phyloP scores from a whole-genome alignment of 2,329 filamentous ascomycete genomes.

The Fusarium denticulatum region DNA sequence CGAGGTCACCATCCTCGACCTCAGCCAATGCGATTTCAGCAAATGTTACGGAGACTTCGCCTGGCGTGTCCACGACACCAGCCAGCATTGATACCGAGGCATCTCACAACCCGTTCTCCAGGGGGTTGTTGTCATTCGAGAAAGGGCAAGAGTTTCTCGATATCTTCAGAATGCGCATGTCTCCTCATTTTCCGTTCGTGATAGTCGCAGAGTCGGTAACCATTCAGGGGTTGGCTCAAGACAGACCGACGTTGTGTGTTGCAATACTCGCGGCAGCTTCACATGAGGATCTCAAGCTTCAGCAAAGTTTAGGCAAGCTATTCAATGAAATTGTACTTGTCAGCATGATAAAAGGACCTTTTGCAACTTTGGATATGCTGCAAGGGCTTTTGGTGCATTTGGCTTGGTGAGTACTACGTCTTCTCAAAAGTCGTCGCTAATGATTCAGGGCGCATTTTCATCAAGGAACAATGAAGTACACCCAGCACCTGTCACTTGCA shows the following conservation, averaged over 20 bases:
- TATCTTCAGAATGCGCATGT: conserved; percentile 39
- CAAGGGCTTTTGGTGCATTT: conserved; percentile 46
- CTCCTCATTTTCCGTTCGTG: conserved; percentile 46
- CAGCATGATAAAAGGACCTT: conserved; percentile 37
- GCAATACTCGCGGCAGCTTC: conserved; percentile 44
- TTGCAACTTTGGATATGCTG: conserved; percentile 44
- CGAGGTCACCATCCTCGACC: conserved; percentile 25
- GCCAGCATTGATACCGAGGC: conserved; percentile 26
- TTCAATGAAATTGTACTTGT: conserved; percentile 44
- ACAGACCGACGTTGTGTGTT: conserved; percentile 42
- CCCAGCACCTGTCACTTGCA: conserved; percentile 46
- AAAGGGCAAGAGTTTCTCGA: conserved; percentile 42
- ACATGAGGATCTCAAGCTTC: conserved; percentile 34
- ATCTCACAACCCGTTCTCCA: conserved; percentile 37
- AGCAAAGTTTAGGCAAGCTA: conserved; percentile 39
- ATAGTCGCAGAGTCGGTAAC: conserved; percentile 30
- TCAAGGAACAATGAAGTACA: conserved; percentile 41
- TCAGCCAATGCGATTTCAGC: conserved; percentile 10
- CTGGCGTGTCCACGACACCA: neutral
- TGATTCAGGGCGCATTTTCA: conserved; percentile 47
- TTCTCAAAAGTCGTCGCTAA: conserved; percentile 8
- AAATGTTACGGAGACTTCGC: conserved; percentile 7
- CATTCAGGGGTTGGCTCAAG: conserved; percentile 32
- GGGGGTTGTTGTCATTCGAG: conserved; percentile 35
- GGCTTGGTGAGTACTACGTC: conserved; percentile 41